Evolutionary conservation across 495 filamentous ascomycete species (phyloP).

Genomic region (Neurospora tetraspora): DNA sequence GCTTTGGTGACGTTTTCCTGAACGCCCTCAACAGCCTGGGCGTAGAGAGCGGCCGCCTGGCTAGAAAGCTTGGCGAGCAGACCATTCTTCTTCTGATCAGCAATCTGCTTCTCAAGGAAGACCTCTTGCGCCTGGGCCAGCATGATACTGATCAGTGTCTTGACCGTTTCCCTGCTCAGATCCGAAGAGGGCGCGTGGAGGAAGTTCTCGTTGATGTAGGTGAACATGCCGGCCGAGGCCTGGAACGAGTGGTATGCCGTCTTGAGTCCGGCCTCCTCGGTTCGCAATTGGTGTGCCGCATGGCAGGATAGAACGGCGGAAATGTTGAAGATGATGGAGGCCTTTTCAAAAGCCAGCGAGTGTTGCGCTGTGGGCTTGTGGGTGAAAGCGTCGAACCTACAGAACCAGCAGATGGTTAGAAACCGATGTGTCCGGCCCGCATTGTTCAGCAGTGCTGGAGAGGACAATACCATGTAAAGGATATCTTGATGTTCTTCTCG

Average conservation of each 20-base stretch:
- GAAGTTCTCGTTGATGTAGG: slow-evolving; percentile 99
- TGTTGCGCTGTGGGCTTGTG: slow-evolving; percentile 93
- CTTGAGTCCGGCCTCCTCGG: slow-evolving; percentile 86
- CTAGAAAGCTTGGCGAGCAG: slow-evolving; percentile 86
- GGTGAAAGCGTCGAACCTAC: slow-evolving; percentile 96
- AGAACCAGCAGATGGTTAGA: slow-evolving; percentile 11
- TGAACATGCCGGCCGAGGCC: slow-evolving; percentile 97
- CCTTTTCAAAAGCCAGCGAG: slow-evolving; percentile 95
- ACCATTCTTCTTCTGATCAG: slow-evolving; percentile 86
- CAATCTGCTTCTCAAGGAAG: slow-evolving; percentile 91
- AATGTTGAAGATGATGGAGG: slow-evolving; percentile 99
- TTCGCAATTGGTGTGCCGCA: slow-evolving; percentile 84
- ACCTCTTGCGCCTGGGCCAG: slow-evolving; percentile 94
- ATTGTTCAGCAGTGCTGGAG: neutral
- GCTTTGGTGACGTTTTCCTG: slow-evolving; percentile 88
- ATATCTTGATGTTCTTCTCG: slow-evolving; percentile 97
- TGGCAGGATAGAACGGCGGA: slow-evolving; percentile 94
- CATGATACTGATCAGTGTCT: slow-evolving; percentile 85
- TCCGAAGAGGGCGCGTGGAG: slow-evolving; percentile 93
- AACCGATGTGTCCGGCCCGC: neutral
- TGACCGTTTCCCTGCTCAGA: slow-evolving; percentile 87
- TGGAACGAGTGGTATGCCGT: slow-evolving; percentile 98
- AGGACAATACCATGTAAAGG: slow-evolving; percentile 79
- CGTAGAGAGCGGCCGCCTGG: slow-evolving; percentile 80
- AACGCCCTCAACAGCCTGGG: slow-evolving; percentile 76